phyloP scores from a whole-genome alignment of 1,139 yeast species.

The Geotrichum australiense region DNA sequence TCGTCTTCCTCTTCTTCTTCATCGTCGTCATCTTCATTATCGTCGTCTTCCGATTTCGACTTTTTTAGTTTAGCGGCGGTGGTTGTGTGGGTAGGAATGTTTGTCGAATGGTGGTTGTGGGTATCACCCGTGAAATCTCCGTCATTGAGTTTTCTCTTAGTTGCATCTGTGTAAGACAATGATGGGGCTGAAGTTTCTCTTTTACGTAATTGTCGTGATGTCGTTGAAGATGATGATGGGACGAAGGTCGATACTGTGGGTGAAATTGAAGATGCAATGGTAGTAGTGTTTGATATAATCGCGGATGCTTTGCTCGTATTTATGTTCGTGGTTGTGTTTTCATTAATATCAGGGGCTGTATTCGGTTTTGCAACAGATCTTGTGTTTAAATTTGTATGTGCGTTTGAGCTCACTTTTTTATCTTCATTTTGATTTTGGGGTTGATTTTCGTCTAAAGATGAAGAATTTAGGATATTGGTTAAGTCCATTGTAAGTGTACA shows the following conservation, averaged over 20 bases:
- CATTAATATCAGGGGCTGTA: too few species aligned
- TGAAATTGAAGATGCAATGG: too few species aligned
- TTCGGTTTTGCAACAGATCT: too few species aligned
- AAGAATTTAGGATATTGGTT: conserved; percentile 12
- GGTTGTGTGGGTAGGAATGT: not conserved
- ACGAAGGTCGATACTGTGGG: too few species aligned
- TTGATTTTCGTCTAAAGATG: conserved; percentile 8
- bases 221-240: too few species aligned
- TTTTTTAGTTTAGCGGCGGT: conserved; percentile 1
- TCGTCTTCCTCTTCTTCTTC: conserved; percentile 4
- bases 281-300: too few species aligned
- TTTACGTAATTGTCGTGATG: conserved; percentile 1
- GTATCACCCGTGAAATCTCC: not conserved
- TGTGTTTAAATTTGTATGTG: too few species aligned
- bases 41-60: conserved; percentile 7
- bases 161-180: too few species aligned
- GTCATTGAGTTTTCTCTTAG: conserved; percentile 1
- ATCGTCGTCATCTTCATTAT: conserved; percentile 11
- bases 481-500: conserved; percentile 10
- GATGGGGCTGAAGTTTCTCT: not conserved
- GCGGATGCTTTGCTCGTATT: too few species aligned
- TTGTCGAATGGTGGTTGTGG: not conserved
- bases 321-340: too few species aligned
- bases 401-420: too few species aligned
- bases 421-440: not conserved